phyloP scores from a whole-genome alignment of 1,284 basidiomycete genomes.

The Austroboletus novae-zelandiae region DNA sequence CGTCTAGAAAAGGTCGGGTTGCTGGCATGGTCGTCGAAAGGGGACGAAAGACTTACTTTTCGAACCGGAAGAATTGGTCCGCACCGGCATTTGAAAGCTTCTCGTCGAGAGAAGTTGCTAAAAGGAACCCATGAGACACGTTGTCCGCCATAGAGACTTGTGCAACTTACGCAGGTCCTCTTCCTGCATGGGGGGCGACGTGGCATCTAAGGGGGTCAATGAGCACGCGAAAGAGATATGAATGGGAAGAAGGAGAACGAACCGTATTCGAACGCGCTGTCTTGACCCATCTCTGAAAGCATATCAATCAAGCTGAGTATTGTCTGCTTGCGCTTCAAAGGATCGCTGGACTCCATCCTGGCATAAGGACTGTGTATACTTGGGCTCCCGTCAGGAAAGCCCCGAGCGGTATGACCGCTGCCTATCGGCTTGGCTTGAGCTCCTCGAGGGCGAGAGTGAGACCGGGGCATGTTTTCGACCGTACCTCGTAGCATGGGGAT shows the following conservation, averaged over 20 bases:
- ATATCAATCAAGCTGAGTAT: slow-evolving; percentile 64
- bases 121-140: slow-evolving; percentile 7
- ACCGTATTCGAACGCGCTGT: slow-evolving; percentile 47
- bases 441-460: slow-evolving; percentile 29
- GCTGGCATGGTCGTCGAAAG: background rate
- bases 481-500: slow-evolving; percentile 34
- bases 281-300: slow-evolving; percentile 51
- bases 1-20: slow-evolving; percentile 19
- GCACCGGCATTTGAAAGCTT: slow-evolving; percentile 34
- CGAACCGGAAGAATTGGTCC: slow-evolving; percentile 32
- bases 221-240: slow-evolving; percentile 1
- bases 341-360: slow-evolving; percentile 28
- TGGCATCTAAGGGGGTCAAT: slow-evolving; percentile 24
- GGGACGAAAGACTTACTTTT: slow-evolving; percentile 27
- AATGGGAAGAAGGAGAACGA: slow-evolving; percentile 18
- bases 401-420: slow-evolving; percentile 22
- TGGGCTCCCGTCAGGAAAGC: slow-evolving; percentile 33
- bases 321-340: slow-evolving; percentile 53
- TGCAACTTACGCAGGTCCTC: slow-evolving; percentile 54
- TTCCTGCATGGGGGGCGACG: slow-evolving; percentile 48
- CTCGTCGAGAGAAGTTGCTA: slow-evolving; percentile 34
- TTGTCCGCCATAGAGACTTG: background rate
- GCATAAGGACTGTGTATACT: slow-evolving; percentile 31
- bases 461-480: slow-evolving; percentile 25
- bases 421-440: slow-evolving; percentile 28